phyloP scores from a whole-genome alignment of 495 filamentous ascomycete genomes.

The Aspergillus bertholletiae region DNA sequence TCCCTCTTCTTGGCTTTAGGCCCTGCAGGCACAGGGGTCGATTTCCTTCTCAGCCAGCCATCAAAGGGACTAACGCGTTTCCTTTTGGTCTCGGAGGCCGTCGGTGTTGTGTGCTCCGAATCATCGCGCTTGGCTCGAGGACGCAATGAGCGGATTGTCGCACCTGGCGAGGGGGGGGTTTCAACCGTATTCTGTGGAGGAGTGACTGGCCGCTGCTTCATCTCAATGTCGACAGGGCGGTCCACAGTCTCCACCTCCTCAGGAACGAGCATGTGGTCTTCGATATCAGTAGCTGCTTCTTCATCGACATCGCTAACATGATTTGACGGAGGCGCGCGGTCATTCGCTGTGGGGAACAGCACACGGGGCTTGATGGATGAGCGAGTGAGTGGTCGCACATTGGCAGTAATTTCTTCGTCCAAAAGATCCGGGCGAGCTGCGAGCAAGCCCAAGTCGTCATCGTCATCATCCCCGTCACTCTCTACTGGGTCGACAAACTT shows the following conservation, averaged over 20 bases:
- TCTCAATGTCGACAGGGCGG: conserved; percentile 17
- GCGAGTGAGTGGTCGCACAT: conserved; percentile 59
- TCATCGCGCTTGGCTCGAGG: conserved; percentile 22
- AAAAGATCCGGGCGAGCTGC: conserved; percentile 37
- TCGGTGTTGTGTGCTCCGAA: conserved; percentile 17
- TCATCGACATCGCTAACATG: conserved; percentile 45
- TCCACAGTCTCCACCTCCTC: conserved; percentile 35
- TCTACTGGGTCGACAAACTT: conserved; percentile 47
- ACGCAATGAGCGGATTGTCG: conserved; percentile 28
- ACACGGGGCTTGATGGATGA: conserved; percentile 78
- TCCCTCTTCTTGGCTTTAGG: conserved; percentile 30
- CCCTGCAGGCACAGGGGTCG: conserved; percentile 18
- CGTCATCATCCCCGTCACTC: conserved; percentile 41
- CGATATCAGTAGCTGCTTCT: conserved; percentile 53
- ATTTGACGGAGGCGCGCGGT: conserved; percentile 23
- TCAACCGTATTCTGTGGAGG: conserved; percentile 53
- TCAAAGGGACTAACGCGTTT: conserved; percentile 62
- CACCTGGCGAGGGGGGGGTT: conserved; percentile 46
- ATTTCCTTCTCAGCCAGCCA: conserved; percentile 61
- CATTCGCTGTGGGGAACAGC: conserved; percentile 64
- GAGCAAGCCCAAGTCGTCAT: conserved; percentile 45
- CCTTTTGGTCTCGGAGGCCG: conserved; percentile 21
- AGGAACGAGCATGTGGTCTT: conserved; percentile 47
- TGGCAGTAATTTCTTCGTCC: conserved; percentile 25
- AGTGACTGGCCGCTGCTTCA: conserved; percentile 21